phyloP scores from a whole-genome alignment of 2,329 filamentous ascomycete species.

The Beauveria asiatica region DNA sequence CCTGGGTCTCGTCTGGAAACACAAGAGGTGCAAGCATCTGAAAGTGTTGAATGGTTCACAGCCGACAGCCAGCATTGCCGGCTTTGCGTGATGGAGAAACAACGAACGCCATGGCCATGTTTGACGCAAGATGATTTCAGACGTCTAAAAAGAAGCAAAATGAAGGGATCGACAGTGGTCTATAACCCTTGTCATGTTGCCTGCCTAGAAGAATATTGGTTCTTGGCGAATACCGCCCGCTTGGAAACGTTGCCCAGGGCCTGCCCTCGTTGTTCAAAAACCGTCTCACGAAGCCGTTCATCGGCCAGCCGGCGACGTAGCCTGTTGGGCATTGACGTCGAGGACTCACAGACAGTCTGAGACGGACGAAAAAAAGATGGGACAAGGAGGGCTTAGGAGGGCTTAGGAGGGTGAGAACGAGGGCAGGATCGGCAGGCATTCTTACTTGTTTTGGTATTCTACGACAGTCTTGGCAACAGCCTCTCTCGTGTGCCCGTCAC shows the following conservation, averaged over 20 bases:
- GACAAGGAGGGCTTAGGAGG: too few species aligned
- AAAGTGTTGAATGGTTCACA: too few species aligned
- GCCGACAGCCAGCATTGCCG: too few species aligned
- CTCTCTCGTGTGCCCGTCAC: neutral
- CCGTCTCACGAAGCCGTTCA: neutral
- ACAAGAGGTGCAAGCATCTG: too few species aligned
- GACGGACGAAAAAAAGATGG: neutral
- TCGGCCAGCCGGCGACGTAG: neutral
- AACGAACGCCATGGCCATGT: conserved; percentile 1
- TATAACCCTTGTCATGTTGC: neutral
- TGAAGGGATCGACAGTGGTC: neutral
- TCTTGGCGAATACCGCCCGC: neutral
- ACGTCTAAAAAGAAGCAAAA: neutral
- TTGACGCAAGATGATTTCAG: neutral
- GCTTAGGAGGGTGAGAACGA: neutral
- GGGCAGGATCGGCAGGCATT: neutral
- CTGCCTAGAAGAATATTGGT: neutral
- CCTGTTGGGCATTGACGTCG: too few species aligned
- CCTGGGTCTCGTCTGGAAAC: neutral
- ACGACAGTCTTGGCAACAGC: neutral
- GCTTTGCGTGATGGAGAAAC: neutral
- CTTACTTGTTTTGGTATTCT: neutral
- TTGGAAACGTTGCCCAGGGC: too few species aligned
- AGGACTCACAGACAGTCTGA: too few species aligned
- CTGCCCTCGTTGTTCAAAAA: too few species aligned